A percentile compares a stretch with the other conserved stretches of the same genome.
phyloP scores from a whole-genome alignment of 306 rosid genomes.

The Quercus dentata region DNA sequence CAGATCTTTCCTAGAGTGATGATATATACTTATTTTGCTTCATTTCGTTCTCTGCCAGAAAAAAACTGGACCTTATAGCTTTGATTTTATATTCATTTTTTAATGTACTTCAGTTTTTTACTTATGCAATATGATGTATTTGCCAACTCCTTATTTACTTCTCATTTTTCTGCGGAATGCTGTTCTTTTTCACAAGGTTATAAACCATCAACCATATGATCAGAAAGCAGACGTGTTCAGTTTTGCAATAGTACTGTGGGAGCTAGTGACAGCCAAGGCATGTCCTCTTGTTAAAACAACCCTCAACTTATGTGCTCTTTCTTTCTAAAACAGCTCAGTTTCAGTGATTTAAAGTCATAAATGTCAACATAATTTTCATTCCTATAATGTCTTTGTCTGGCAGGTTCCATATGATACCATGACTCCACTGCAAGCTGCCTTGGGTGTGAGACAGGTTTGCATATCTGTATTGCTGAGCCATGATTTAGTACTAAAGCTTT shows the following conservation, averaged over 20 bases:
- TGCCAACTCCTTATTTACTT: constrained; percentile 14
- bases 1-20: neutral
- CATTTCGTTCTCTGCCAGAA: neutral
- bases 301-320: constrained; percentile 9
- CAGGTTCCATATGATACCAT: constrained; percentile 95
- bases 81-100: neutral
- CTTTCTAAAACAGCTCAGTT: neutral
- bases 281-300: constrained; percentile 8
- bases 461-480: neutral
- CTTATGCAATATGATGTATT: constrained; percentile 6
- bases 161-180: constrained; percentile 22
- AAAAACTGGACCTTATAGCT: neutral
- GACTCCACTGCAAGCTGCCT: constrained; percentile 99
- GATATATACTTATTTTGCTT: neutral
- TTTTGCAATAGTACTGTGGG: constrained; percentile 96
- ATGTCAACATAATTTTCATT: constrained; percentile 1
- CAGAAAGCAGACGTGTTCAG: constrained; percentile 98
- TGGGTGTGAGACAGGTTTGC: constrained; percentile 99
- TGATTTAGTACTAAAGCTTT: neutral
- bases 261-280: constrained; percentile 95
- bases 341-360: neutral
- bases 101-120: neutral
- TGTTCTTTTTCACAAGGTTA: constrained; percentile 61
- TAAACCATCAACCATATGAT: constrained; percentile 96
- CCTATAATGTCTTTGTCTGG: constrained; percentile 24